Evolutionary conservation across 2,329 filamentous ascomycete species (phyloP).

Genomic region (Fusarium coicis): DNA sequence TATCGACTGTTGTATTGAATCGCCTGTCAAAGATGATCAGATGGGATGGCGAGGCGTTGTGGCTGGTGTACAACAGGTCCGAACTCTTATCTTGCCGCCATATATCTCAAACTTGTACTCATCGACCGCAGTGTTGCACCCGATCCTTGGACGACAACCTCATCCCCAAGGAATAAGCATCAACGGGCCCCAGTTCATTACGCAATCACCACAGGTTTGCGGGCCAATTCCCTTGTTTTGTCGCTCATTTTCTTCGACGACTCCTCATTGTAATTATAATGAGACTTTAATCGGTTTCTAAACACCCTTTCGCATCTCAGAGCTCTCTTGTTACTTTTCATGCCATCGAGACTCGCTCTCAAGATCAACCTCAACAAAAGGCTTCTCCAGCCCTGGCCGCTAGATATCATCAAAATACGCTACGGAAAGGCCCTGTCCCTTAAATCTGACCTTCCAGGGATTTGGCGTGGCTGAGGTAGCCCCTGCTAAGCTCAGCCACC

Average conservation of each 20-base stretch:
- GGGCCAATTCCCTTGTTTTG: neutral
- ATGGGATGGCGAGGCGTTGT: constrained; percentile 13
- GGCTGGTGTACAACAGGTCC: constrained; percentile 14
- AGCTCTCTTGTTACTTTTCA: constrained; percentile 1
- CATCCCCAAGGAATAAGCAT: constrained; percentile 24
- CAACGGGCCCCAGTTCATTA: constrained; percentile 23
- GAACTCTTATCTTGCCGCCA: constrained; percentile 9
- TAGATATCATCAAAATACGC: constrained; percentile 7
- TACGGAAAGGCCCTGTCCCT: constrained; percentile 2
- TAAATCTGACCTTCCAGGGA: constrained; percentile 19
- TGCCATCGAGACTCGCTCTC: neutral
- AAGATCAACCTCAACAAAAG: neutral
- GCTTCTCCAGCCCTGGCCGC: constrained; percentile 1
- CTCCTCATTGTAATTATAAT: neutral
- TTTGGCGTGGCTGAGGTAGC: constrained; percentile 29
- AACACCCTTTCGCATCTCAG: neutral
- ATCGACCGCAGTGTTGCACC: constrained; percentile 7
- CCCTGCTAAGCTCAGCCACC: constrained; percentile 28
- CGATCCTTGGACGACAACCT: neutral
- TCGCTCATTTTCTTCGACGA: neutral
- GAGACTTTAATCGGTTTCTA: neutral
- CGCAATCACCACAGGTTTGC: constrained; percentile 28
- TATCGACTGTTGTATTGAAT: neutral
- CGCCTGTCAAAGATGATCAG: constrained; percentile 5
- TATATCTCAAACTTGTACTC: neutral